phyloP scores from a whole-genome alignment of 805 yeast genomes.

The Candida cerambycidarum region DNA sequence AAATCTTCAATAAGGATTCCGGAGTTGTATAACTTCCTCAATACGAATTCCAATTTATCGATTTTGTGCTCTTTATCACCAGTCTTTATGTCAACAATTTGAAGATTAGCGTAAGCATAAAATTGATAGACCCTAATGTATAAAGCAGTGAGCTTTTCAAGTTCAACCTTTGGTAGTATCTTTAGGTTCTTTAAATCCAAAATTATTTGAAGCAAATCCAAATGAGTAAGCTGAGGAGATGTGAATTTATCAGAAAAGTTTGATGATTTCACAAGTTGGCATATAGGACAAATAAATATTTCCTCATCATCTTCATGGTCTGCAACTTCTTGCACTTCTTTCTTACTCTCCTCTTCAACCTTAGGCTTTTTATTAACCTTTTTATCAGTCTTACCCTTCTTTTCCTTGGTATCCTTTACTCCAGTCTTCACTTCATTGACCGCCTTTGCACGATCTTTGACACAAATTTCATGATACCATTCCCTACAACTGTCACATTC shows the following conservation, averaged over 20 bases:
- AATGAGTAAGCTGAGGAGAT: slow-evolving; percentile 15
- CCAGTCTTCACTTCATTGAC: too few species aligned
- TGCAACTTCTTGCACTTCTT: neutral
- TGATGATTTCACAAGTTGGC: slow-evolving; percentile 24
- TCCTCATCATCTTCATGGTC: slow-evolving; percentile 19
- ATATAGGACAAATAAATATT: slow-evolving; percentile 30
- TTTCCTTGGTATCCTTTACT: slow-evolving; percentile 1
- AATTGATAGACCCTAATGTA: slow-evolving; percentile 11
- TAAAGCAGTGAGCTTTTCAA: slow-evolving; percentile 20
- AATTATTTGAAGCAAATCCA: slow-evolving; percentile 14
- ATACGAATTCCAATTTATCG: slow-evolving; percentile 23
- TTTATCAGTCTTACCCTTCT: slow-evolving; percentile 1
- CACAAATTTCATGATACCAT: slow-evolving; percentile 68
- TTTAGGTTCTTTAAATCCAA: slow-evolving; percentile 17
- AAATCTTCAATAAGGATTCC: slow-evolving; percentile 26
- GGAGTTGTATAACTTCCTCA: slow-evolving; percentile 33
- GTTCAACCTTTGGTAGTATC: slow-evolving; percentile 23
- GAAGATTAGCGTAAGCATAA: slow-evolving; percentile 6
- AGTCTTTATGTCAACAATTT: slow-evolving; percentile 17
- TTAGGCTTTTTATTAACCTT: neutral
- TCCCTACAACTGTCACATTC: slow-evolving; percentile 70
- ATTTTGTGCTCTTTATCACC: slow-evolving; percentile 14
- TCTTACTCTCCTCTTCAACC: neutral
- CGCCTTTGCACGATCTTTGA: too few species aligned
- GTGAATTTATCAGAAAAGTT: slow-evolving; percentile 17